Conservation (phyloP, 305 asterid species). For the Rubia peregrina region DNA sequence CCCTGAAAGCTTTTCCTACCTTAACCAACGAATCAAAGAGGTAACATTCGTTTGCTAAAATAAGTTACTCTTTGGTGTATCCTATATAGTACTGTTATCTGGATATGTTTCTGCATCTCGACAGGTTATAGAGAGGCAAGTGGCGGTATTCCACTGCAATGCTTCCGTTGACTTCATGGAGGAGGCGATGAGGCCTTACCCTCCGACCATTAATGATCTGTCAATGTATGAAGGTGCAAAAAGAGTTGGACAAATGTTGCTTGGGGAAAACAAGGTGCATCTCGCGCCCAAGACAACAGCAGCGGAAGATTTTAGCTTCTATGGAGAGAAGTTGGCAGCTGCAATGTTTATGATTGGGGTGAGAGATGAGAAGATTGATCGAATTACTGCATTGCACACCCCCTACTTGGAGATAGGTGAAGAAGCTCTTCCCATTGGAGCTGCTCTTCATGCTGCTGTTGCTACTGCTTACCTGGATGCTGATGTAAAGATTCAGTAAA, state of each 20-base stretch:
- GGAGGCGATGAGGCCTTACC: conserved; percentile 46
- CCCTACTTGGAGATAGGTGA: conserved; percentile 57
- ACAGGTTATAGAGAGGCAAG: conserved; percentile 67
- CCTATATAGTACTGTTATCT: background rate
- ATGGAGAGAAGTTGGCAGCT: conserved; percentile 51
- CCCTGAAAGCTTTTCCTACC: conserved; percentile 40
- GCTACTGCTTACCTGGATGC: conserved; percentile 54
- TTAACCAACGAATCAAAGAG: conserved; percentile 65
- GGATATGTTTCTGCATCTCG: conserved; percentile 1
- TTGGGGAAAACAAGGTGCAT: conserved; percentile 44
- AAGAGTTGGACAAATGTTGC: conserved; percentile 43
- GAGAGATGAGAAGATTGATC: conserved; percentile 35
- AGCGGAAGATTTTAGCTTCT: conserved; percentile 85
- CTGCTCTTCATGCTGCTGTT: conserved; percentile 76
- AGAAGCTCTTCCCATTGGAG: conserved; percentile 61
- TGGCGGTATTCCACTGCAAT: conserved; percentile 46
- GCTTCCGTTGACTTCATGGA: conserved; percentile 55
- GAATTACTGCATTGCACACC: conserved; percentile 38
- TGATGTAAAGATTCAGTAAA: conserved; percentile 16
- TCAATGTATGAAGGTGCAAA: conserved; percentile 51
- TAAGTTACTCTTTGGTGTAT: background rate
- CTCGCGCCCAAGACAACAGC: conserved; percentile 34
- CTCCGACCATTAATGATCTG: conserved; percentile 52
- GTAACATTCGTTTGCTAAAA: conserved; percentile 19
- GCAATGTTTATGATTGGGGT: conserved; percentile 49